These are phyloP conservation scores for Penicillium psychrosexuale DNA, from an alignment of 2,329 filamentous ascomycete genomes.

Conservation along the genomic window DNA sequence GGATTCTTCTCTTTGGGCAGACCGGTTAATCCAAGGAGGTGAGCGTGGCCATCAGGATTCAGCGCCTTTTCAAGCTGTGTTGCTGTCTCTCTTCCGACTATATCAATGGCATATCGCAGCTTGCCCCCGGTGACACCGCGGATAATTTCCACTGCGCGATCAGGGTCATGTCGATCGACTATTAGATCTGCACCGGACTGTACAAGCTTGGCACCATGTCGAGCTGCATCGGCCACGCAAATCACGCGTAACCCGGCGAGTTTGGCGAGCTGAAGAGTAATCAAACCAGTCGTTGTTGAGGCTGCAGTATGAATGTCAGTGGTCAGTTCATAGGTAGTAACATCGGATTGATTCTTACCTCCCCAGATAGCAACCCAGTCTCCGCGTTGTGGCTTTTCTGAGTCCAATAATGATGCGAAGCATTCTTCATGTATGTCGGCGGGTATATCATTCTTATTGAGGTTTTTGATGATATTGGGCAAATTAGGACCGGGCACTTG, in stretches of 20 bases:
- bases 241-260: slow-evolving; percentile 64
- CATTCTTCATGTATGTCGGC: slow-evolving; percentile 63
- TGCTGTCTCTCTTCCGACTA: slow-evolving; percentile 63
- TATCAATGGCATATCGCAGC: slow-evolving; percentile 67
- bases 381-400: slow-evolving; percentile 56
- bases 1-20: slow-evolving; percentile 56
- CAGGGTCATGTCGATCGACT: slow-evolving; percentile 64
- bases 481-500: slow-evolving; percentile 59
- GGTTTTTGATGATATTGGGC: slow-evolving; percentile 47
- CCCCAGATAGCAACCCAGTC: slow-evolving; percentile 76
- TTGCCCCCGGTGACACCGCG: slow-evolving; percentile 55
- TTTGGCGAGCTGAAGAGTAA: slow-evolving; percentile 66
- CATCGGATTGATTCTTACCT: slow-evolving; percentile 41
- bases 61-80: slow-evolving; percentile 56
- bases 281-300: slow-evolving; percentile 67
- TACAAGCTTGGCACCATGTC: slow-evolving; percentile 60
- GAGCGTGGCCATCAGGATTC: slow-evolving; percentile 37
- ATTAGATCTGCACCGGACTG: slow-evolving; percentile 60
- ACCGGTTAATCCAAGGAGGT: slow-evolving; percentile 66
- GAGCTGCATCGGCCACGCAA: slow-evolving; percentile 63
- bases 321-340: background rate
- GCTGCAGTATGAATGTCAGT: slow-evolving; percentile 34
- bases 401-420: slow-evolving; percentile 51
- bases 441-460: slow-evolving; percentile 53
- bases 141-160: slow-evolving; percentile 64